phyloP scores from a whole-genome alignment of 129 eudicot species.

The Apium graveolens region DNA sequence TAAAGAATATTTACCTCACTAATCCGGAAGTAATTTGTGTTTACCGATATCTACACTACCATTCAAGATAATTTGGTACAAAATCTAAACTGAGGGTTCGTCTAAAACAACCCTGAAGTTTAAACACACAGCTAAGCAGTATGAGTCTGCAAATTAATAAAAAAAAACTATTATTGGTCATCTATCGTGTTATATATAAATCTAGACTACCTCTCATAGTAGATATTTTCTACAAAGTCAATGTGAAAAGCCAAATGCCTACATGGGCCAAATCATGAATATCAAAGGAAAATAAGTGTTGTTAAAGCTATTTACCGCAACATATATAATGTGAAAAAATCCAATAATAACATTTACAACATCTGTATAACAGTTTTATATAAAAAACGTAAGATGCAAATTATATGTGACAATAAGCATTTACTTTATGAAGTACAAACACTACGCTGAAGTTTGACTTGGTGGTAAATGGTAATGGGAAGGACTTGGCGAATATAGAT shows the following conservation, averaged over 20 bases:
- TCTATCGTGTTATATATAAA: background rate
- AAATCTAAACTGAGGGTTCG: background rate
- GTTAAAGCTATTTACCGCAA: background rate
- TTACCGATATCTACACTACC: background rate
- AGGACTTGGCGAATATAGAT: background rate
- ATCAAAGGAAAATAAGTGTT: background rate
- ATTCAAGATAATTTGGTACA: background rate
- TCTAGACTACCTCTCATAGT: background rate
- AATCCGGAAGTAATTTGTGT: background rate
- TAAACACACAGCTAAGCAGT: background rate
- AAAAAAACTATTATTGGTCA: background rate
- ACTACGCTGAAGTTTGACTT: background rate
- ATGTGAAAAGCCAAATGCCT: background rate
- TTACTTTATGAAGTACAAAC: background rate
- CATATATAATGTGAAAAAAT: background rate
- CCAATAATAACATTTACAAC: background rate
- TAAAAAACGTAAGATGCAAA: background rate
- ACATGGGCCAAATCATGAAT: background rate
- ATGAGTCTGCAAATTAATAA: background rate
- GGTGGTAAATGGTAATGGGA: background rate
- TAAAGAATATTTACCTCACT: background rate
- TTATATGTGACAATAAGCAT: background rate
- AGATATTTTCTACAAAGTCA: background rate
- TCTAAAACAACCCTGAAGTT: background rate
- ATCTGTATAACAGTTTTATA: background rate